These are phyloP conservation scores for Eucalyptus camaldulensis DNA, from an alignment of 345 rosid species.

Conservation along the genomic window DNA sequence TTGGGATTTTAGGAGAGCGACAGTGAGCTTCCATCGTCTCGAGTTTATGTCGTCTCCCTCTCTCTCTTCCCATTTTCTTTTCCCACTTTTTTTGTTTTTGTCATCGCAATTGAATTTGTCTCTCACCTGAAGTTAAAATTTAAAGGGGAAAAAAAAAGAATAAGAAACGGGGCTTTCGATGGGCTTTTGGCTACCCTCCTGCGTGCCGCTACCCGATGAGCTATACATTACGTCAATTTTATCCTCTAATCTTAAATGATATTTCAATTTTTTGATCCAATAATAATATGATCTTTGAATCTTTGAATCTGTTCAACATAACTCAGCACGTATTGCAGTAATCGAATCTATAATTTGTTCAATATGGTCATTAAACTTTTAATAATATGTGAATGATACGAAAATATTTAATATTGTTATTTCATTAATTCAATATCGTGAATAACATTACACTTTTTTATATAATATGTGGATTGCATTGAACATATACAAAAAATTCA, in stretches of 20 bases:
- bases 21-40: background rate
- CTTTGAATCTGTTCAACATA: too few relatives aligned
- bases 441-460: background rate
- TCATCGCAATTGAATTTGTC: background rate
- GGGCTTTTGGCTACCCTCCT: background rate
- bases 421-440: too few relatives aligned
- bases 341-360: too few relatives aligned
- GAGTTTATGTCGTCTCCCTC: background rate
- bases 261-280: too few relatives aligned
- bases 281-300: too few relatives aligned
- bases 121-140: background rate
- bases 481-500: too few relatives aligned
- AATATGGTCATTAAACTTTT: too few relatives aligned
- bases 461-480: too few relatives aligned
- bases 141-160: background rate
- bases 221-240: background rate
- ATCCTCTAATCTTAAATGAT: background rate
- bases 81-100: background rate
- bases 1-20: background rate
- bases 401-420: too few relatives aligned
- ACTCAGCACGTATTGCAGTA: too few relatives aligned
- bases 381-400: too few relatives aligned
- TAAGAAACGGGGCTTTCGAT: background rate
- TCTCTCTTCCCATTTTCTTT: background rate
- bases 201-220: background rate